Base-by-base conservation (phyloP, 495 filamentous ascomycete species). In the Copromyces sp. region DNA sequence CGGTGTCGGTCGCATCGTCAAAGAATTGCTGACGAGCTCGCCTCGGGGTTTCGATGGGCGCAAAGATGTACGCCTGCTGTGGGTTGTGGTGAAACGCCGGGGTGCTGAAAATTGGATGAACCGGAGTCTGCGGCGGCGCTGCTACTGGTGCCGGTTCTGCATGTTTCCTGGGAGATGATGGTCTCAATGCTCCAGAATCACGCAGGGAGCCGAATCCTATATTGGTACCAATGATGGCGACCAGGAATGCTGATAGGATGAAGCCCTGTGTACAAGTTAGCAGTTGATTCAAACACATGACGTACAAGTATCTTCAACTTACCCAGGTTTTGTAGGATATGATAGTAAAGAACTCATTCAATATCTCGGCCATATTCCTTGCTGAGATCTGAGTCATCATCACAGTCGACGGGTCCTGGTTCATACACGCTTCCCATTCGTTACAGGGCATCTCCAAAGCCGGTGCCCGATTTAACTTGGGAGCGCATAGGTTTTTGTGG, bases 401-500 rank as follows among this genome's bases (percentile, higher is more conserved):
- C 69, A 84, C 74, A 32, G 79, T 75, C 39, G 80, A 76, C 1
- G 81, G 77, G 70, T 86, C 80, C 70, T 84, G 86, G 70, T 92
- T 87, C 94, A 98, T 98, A 79, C 95, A 99, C 4, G 82, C 82
- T 71, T 90, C 89, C 95, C 95, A 98, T 47, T 88, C 86, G 40
- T 89, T 85, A 78, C 95, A 99, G 5, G 89, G 80, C 0, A 76
- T 82, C 76, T 93, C 86, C 75, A 98, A 84, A 0, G 92, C 92
- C 0, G 94, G 95, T 2, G 92, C 81, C 20, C 92, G 85, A 38
- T 81, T 83, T 0, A 84, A 82, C 42, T 74, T 74, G 0, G 86
- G 85, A 0, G 82, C 86, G 77, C 95, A 99, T 29, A 81, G 82
- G 75, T 99, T 99, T 42, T 89, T 87, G 11, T 85, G 75, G 79